phyloP scores from a whole-genome alignment of 225 moss, liverwort and hornwort species.

The Polytrichum commune region DNA sequence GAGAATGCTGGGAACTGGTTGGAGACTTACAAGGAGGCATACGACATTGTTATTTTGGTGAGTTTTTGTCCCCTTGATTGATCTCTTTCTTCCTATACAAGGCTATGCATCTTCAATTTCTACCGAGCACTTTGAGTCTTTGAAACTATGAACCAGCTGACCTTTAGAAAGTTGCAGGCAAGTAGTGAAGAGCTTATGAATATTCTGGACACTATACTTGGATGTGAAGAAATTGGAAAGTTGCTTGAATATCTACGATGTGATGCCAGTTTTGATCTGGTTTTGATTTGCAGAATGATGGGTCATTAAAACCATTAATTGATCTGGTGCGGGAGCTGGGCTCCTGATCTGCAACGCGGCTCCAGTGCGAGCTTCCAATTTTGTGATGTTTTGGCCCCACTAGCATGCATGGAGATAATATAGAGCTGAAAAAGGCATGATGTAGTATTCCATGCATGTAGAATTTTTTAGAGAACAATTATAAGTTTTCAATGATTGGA shows the following conservation, averaged over 20 bases:
- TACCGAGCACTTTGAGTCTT: neutral
- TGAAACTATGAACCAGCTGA: neutral
- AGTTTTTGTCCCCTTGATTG: constrained; percentile 1
- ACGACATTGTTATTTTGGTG: constrained; percentile 71
- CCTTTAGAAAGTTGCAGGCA: neutral
- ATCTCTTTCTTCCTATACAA: neutral
- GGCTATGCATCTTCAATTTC: neutral
- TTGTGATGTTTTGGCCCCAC: too few species aligned
- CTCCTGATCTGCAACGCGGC: constrained; percentile 16
- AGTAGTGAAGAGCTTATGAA: neutral
- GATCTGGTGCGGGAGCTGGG: constrained; percentile 54
- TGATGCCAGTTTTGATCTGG: neutral
- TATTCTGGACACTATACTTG: neutral
- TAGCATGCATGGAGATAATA: too few species aligned
- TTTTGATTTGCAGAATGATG: constrained; percentile 49
- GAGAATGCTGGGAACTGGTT: constrained; percentile 72
- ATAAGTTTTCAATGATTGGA: too few species aligned
- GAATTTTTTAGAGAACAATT: too few species aligned
- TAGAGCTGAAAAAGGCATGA: too few species aligned
- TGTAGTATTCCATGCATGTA: too few species aligned
- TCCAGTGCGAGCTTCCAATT: neutral
- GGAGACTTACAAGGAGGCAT: constrained; percentile 65
- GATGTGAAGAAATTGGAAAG: neutral
- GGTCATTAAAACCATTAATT: constrained; percentile 47
- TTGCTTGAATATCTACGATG: neutral